A percentile compares a stretch with the other conserved stretches of the same genome.
Conservation (phyloP, 805 yeast species). For the Wickerhamomyces queroliae region DNA sequence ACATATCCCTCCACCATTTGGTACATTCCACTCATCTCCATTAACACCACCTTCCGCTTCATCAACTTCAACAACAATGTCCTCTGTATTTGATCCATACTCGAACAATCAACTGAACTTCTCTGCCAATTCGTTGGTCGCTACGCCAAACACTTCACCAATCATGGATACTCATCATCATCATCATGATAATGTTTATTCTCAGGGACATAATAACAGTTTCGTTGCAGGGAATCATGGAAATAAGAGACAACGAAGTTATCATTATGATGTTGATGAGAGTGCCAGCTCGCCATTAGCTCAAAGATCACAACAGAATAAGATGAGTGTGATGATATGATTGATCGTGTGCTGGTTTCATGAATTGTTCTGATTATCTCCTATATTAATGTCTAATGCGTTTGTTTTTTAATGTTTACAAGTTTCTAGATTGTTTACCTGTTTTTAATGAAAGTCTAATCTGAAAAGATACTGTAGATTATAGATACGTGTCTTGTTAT, state of each 20-base stretch:
- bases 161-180: constrained; percentile 1
- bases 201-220: background rate
- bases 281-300: constrained; percentile 12
- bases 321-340: constrained; percentile 8
- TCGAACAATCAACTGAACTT: too few species aligned
- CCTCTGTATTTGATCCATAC: constrained; percentile 14
- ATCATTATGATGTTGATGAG: constrained; percentile 1
- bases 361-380: background rate
- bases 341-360: background rate
- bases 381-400: background rate
- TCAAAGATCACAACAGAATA: constrained; percentile 15
- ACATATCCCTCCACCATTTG: constrained; percentile 12
- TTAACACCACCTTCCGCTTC: constrained; percentile 29
- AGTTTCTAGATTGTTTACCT: too few species aligned
- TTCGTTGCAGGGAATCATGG: background rate
- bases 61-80: constrained; percentile 23
- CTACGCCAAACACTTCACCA: constrained; percentile 12
- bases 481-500: too few species aligned
- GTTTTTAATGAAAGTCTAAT: too few species aligned
- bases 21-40: constrained; percentile 14
- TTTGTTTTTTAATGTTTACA: too few species aligned
- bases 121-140: constrained; percentile 10
- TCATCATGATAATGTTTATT: background rate
- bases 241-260: constrained; percentile 1
- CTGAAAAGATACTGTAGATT: too few species aligned